phyloP scores from a whole-genome alignment of 257 asterid species.

The Scutellaria galericulata region DNA sequence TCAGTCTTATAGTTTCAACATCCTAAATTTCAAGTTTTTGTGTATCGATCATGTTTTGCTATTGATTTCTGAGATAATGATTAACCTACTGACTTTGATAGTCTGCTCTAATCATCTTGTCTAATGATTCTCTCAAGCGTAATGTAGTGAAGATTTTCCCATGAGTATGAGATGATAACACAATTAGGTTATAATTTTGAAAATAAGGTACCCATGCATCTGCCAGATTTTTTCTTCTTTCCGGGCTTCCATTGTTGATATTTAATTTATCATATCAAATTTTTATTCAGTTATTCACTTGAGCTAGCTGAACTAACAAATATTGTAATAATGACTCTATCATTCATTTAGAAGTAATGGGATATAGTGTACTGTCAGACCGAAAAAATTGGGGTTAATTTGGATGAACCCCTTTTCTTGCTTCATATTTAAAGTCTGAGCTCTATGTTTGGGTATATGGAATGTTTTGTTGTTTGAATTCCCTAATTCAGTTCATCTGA shows the following conservation, averaged over 20 bases:
- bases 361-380: background rate
- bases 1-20: conserved; percentile 18
- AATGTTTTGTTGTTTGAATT: conserved; percentile 18
- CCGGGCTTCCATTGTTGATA: background rate
- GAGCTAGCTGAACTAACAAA: background rate
- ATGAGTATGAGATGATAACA: background rate
- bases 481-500: background rate
- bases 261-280: background rate
- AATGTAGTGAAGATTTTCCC: conserved; percentile 26
- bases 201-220: background rate
- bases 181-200: conserved; percentile 12
- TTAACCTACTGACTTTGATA: conserved; percentile 14
- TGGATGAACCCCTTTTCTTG: conserved; percentile 12
- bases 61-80: conserved; percentile 1
- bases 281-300: background rate
- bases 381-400: background rate
- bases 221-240: too few species aligned
- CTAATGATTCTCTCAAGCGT: conserved; percentile 14
- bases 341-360: background rate
- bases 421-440: conserved; percentile 11
- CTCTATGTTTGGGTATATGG: background rate
- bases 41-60: conserved; percentile 11
- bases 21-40: conserved; percentile 6
- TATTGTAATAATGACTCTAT: background rate
- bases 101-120: conserved; percentile 12